Evolutionary conservation across 2,329 filamentous ascomycete genomes (phyloP).

Genomic region (Zymoseptoria passerinii): DNA sequence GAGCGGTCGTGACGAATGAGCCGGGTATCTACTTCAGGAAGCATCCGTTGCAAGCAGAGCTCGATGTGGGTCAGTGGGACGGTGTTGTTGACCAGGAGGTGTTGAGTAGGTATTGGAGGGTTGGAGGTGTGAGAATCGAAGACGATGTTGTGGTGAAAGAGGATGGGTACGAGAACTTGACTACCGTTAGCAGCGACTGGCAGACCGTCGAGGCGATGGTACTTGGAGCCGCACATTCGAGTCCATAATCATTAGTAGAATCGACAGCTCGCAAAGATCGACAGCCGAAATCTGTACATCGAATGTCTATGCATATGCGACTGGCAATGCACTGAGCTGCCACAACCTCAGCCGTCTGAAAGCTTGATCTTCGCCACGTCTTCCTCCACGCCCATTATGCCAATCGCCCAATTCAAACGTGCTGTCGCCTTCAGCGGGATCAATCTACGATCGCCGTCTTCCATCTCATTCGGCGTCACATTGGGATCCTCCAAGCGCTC

Average conservation of each 20-base stretch:
- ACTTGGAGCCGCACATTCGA: neutral
- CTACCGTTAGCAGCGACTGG: constrained; percentile 60
- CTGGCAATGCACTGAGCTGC: neutral
- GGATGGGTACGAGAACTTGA: constrained; percentile 74
- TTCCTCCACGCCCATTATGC: constrained; percentile 67
- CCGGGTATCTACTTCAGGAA: constrained; percentile 77
- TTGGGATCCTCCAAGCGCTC: constrained; percentile 25
- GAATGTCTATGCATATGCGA: neutral
- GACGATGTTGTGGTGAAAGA: constrained; percentile 75
- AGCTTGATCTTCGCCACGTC: constrained; percentile 45
- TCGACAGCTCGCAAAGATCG: neutral
- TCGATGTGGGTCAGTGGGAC: constrained; percentile 52
- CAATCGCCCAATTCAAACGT: constrained; percentile 66
- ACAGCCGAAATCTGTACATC: neutral
- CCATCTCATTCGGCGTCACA: constrained; percentile 17
- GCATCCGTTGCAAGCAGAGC: constrained; percentile 62
- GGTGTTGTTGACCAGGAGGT: constrained; percentile 58
- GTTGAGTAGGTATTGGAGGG: constrained; percentile 61
- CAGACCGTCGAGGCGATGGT: constrained; percentile 22
- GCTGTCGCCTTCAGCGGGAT: constrained; percentile 56
- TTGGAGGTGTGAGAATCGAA: constrained; percentile 89
- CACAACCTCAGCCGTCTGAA: neutral
- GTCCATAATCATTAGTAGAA: neutral
- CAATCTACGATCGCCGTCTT: constrained; percentile 40
- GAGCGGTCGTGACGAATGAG: constrained; percentile 87